Conservation (phyloP, 2,329 filamentous ascomycete genomes). For the Nothopassalora personata region DNA sequence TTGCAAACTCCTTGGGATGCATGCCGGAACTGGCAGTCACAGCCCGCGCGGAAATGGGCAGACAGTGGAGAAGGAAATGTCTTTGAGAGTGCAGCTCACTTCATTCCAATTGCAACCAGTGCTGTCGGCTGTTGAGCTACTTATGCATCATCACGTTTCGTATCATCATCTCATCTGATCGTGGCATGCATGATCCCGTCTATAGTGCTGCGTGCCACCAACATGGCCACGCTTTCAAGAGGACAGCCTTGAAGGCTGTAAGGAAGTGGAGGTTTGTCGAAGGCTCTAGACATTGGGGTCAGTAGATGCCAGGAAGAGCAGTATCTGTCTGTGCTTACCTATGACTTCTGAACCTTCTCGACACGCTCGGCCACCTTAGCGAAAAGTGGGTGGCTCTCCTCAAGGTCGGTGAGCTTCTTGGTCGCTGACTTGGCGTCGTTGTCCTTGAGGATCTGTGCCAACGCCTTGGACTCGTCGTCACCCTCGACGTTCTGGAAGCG, state of each 20-base stretch:
- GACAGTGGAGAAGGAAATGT: background rate
- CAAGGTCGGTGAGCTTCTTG: slow-evolving; percentile 73
- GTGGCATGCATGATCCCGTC: background rate
- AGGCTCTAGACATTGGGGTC: background rate
- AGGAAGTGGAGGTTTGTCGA: background rate
- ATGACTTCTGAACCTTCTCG: slow-evolving; percentile 64
- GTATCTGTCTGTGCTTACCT: background rate
- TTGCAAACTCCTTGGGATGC: background rate
- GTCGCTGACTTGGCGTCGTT: slow-evolving; percentile 65
- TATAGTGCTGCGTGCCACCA: background rate
- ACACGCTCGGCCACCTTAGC: slow-evolving; percentile 70
- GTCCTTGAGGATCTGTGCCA: slow-evolving; percentile 78
- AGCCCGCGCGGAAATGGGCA: background rate
- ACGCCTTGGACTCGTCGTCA: slow-evolving; percentile 81
- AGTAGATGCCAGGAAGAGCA: background rate
- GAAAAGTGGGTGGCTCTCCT: slow-evolving; percentile 71
- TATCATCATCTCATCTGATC: slow-evolving; percentile 5
- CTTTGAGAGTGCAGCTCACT: background rate
- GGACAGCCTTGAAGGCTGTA: background rate
- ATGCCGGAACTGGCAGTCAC: background rate
- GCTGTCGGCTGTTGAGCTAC: slow-evolving; percentile 2
- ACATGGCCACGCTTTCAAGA: background rate
- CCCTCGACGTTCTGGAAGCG: slow-evolving; percentile 92
- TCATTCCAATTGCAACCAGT: slow-evolving; percentile 1
- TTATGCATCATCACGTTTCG: slow-evolving; percentile 1